A percentile compares a stretch with the other conserved stretches of the same genome.
phyloP scores from a whole-genome alignment of 1,284 basidiomycete genomes.

The Malassezia obtusa region DNA sequence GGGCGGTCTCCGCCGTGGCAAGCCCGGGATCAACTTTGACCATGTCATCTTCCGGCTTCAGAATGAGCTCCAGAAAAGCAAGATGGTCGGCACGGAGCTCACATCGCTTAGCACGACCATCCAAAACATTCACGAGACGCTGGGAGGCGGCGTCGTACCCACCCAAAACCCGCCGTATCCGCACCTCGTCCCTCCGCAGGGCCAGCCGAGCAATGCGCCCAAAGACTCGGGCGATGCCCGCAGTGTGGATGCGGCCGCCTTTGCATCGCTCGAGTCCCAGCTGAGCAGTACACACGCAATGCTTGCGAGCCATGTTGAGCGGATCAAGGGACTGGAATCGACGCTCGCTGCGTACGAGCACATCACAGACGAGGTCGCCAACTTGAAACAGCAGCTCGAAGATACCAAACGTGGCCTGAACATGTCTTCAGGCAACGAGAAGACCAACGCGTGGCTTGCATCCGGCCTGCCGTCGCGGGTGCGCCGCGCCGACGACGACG shows the following conservation, averaged over 20 bases:
- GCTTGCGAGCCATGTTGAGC: conserved; percentile 69
- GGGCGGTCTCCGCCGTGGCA: conserved; percentile 36
- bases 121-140: conserved; percentile 80
- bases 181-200: conserved; percentile 36
- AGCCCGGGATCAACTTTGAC: conserved; percentile 58
- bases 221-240: conserved; percentile 18
- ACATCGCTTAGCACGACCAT: conserved; percentile 70
- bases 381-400: conserved; percentile 48
- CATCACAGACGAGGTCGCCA: conserved; percentile 69
- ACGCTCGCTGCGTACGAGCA: conserved; percentile 72
- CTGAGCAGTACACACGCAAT: conserved; percentile 74
- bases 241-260: conserved; percentile 22
- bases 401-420: conserved; percentile 36
- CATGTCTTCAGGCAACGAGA: conserved; percentile 6
- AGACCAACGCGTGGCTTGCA: conserved; percentile 8
- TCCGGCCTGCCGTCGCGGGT: conserved; percentile 10
- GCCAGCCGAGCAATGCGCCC: conserved; percentile 4
- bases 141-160: conserved; percentile 61
- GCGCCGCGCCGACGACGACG: conserved; percentile 29
- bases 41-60: conserved; percentile 70
- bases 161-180: conserved; percentile 42
- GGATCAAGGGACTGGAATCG: conserved; percentile 70
- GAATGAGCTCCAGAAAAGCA: conserved; percentile 82
- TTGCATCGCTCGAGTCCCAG: conserved; percentile 63
- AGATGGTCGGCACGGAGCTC: conserved; percentile 84